Conservation (phyloP, 1,284 basidiomycete species). For the Pseudomicrostroma phylloplanum region DNA sequence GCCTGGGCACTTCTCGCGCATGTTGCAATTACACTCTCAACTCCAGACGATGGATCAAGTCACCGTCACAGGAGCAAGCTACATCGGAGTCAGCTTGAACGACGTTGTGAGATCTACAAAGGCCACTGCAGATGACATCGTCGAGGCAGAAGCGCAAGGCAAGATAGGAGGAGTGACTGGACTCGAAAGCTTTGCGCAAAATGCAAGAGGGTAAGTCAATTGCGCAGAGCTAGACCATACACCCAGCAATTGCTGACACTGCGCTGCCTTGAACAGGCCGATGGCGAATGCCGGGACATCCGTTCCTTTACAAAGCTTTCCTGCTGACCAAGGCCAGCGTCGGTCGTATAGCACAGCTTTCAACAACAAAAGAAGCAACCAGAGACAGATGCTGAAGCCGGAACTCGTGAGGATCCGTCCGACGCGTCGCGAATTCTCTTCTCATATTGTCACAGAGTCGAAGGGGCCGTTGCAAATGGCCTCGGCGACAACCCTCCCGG, state of each 20-base stretch:
- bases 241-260: no score
- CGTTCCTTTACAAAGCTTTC: no score
- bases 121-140: conserved; percentile 23
- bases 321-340: no score
- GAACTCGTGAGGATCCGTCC: no score
- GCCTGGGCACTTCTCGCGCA: conserved; percentile 67
- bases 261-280: no score
- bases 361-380: no score
- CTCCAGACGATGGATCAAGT: conserved; percentile 54
- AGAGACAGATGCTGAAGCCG: no score
- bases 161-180: not conserved
- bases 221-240: no score
- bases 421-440: no score
- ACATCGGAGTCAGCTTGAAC: conserved; percentile 79
- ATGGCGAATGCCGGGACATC: no score
- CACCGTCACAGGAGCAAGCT: conserved; percentile 77
- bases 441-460: not conserved
- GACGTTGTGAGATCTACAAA: conserved; percentile 63
- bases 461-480: not conserved
- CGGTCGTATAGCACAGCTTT: no score
- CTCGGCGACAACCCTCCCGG: not conserved
- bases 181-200: not conserved
- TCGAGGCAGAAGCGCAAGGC: not conserved
- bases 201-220: no score
- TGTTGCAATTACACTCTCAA: conserved; percentile 60